Evolutionary conservation across 257 asterid genomes (phyloP), one percentile per base, ranked within the genome.

Genomic region (Galeopsis tetrahit): DNA sequence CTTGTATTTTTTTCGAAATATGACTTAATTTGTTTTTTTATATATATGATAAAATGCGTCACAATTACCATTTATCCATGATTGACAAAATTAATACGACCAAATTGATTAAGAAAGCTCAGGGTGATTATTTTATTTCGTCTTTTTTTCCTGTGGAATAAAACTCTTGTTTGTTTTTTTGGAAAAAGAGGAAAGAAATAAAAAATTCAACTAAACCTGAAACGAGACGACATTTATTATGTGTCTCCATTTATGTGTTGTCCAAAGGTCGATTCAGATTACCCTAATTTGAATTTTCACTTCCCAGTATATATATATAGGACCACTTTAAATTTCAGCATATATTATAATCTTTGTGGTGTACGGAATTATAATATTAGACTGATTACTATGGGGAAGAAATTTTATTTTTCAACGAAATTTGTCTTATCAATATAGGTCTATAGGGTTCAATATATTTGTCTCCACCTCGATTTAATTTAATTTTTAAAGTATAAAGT

Each of bases 201-300:
- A 56, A 56, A 28, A 7, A 10, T 53, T 42, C 77, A 58, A 70
- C 69, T 44, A 77, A 36, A 57, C 59, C 59, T 66, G 81, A 71
- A 51, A 66, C 40, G 33, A 39, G 49, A 66, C 76, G 7, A 4
- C 31, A 70, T 71, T 80, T 52, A 70, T 35, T 66, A 58, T 36
- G 42, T 59, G 51, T 71, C 39, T 10, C 55, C 69, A 28, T 75
- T 28, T 48, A 74, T 56, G 46, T 66, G 63, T 70, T 70, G 73
- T 68, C 53, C 63, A 21, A 43, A 64, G 70, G 31, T 33, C 48
- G 58, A 70, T 53, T 69, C 40, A 32, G 31, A 44, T 76, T 62
- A 63, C 55, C 74, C 77, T 56, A 46, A 43, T 32, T 7, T 56
- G 60, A 48, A 42, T 63, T 34, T 33, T 31, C 13, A 55, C 15